phyloP scores from a whole-genome alignment of 2,329 filamentous ascomycete genomes.

The Colletotrichum siamense region DNA sequence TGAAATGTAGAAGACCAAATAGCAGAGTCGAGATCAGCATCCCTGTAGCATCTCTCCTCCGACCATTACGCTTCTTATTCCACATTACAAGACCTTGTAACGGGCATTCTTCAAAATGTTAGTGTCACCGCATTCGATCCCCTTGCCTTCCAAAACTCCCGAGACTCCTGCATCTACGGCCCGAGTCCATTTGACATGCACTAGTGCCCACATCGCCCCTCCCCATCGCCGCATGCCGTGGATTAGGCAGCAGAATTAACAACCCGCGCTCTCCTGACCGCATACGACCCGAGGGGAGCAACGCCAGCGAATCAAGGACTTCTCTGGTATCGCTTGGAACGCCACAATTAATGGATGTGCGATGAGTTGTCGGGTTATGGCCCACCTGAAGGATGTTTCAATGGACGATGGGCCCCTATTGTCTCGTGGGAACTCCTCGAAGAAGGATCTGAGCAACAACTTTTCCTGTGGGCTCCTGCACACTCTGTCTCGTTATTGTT shows the following conservation, averaged over 20 bases:
- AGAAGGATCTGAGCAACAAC: neutral
- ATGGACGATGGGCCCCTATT: neutral
- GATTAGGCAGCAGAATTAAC: constrained; percentile 15
- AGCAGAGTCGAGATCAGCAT: neutral
- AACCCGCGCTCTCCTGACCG: neutral
- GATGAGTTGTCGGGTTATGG: neutral
- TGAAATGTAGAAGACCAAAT: neutral
- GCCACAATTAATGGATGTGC: neutral
- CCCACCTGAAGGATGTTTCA: neutral
- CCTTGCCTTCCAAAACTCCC: neutral
- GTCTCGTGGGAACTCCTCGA: neutral
- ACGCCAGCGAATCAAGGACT: neutral
- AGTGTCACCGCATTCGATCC: neutral
- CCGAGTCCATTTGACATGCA: neutral
- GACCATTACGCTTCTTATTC: neutral
- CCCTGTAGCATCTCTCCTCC: neutral
- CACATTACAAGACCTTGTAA: neutral
- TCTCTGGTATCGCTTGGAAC: neutral
- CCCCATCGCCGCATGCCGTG: neutral
- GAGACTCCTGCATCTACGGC: neutral
- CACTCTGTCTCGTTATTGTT: neutral
- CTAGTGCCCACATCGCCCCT: neutral
- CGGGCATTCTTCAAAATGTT: neutral
- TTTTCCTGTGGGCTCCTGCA: neutral
- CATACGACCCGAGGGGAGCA: neutral